phyloP scores from a whole-genome alignment of 768 basidiomycete species.

The Erythrobasidium yunnanense region DNA sequence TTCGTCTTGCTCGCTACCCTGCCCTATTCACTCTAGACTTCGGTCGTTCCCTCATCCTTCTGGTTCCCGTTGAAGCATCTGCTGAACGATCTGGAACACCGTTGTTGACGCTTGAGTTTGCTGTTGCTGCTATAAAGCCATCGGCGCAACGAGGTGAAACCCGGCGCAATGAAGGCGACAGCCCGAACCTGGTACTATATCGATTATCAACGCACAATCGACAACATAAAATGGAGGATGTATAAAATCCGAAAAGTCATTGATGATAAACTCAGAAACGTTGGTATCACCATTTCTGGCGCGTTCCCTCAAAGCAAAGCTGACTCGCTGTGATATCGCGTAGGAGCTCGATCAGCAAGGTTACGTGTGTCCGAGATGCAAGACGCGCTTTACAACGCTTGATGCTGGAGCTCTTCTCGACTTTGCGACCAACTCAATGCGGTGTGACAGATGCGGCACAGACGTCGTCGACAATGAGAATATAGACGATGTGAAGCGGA shows the following conservation, averaged over 20 bases:
- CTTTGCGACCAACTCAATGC: conserved; percentile 53
- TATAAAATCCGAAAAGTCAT: conserved; percentile 83
- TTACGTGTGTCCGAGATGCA: conserved; percentile 87
- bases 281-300: not conserved
- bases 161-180: conserved; percentile 74
- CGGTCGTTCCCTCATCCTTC: not conserved
- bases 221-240: conserved; percentile 95
- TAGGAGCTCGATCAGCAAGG: conserved; percentile 95
- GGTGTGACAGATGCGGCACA: conserved; percentile 72
- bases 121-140: too few species aligned
- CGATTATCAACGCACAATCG: conserved; percentile 87
- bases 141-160: conserved; percentile 82
- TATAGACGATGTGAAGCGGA: conserved; percentile 67
- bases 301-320: not conserved
- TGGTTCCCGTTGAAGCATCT: too few species aligned
- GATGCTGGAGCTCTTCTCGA: conserved; percentile 78
- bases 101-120: not conserved
- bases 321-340: not conserved
- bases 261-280: conserved; percentile 79
- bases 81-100: too few species aligned
- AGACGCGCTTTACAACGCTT: conserved; percentile 67
- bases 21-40: not conserved
- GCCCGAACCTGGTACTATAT: conserved; percentile 92
- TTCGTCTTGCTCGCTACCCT: not conserved
- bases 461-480: conserved; percentile 88